Base-by-base conservation (phyloP, 2,329 filamentous ascomycete species). In the Sphaerulina musiva region DNA sequence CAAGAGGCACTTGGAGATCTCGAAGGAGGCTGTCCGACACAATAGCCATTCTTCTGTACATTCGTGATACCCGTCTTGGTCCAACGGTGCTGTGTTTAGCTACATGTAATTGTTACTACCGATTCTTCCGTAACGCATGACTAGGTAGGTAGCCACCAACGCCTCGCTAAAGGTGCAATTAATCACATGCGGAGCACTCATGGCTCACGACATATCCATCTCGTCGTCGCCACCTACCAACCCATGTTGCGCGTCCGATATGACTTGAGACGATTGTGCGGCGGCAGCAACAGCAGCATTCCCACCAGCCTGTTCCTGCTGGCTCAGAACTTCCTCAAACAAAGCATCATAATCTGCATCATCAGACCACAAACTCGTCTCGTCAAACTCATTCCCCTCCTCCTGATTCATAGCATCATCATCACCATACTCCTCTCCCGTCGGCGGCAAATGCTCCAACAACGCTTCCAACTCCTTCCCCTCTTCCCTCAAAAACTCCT, bases 1-100 rank as follows among this genome's bases (percentile, higher is more conserved):
- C 88, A 92, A 67, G 88, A 92, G 60, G 76, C 77, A 32, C 69
- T 79, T 6, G 72, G 74, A 38, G 79, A 79, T 57, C 70, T 81
- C 49, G 78, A 83, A 46, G 72, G 76, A 32, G 80, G 82, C 39
- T 86, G 83, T 70, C 79, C 80, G 9, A 81, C 80, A 62, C 82
- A 85, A 72, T 85, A 59, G 62, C 26, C 51, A 14, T 46, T 43
- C 40, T 4, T 50, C 40, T 60, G 53, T 60, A 55, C 48, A 57
- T 61, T 57, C 54, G 60, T 64, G 64, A 65, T 66, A 65, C 63
- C 62, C 62, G 54, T 29, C 45, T 38, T 38, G 34, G 7, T 38
- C 34, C 12, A 29, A 29, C 26, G 26, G 26, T 29, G 54, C 40
- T 45, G 41, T 43, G 23, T 26, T 45, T 10, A 17, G 44, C 14